These are phyloP conservation scores for Fusarium papillatum DNA, from an alignment of 2,329 filamentous ascomycete species.

Conservation along the genomic window DNA sequence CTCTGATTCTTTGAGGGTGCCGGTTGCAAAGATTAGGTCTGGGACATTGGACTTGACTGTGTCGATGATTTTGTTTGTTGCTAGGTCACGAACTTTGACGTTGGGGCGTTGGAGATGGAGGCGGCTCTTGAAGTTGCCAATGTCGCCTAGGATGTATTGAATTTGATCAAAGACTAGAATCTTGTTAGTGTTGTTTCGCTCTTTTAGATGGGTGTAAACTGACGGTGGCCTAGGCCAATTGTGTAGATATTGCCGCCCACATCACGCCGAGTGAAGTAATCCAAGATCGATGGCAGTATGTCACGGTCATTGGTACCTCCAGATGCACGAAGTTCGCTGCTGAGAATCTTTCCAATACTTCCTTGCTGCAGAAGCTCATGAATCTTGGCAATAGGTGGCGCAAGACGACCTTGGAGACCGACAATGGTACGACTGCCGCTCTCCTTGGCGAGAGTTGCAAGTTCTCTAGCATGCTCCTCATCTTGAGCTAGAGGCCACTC, in stretches of 20 bases:
- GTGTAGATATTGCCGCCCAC: constrained; percentile 61
- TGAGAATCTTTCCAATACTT: constrained; percentile 65
- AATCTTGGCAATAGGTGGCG: constrained; percentile 59
- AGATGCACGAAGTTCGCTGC: constrained; percentile 58
- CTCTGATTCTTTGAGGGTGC: constrained; percentile 48
- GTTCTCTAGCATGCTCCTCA: constrained; percentile 53
- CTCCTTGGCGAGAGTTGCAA: constrained; percentile 52
- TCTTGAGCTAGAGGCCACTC: constrained; percentile 71
- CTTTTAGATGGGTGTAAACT: constrained; percentile 26
- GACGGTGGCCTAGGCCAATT: constrained; percentile 58
- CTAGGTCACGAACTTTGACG: constrained; percentile 50
- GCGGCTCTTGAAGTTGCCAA: constrained; percentile 52
- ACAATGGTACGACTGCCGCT: constrained; percentile 58
- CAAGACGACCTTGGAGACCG: constrained; percentile 63
- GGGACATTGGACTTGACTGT: constrained; percentile 57
- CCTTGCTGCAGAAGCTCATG: constrained; percentile 59
- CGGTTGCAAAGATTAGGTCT: constrained; percentile 56
- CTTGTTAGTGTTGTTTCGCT: neutral
- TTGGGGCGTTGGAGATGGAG: constrained; percentile 61
- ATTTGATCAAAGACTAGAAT: constrained; percentile 59
- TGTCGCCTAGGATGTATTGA: constrained; percentile 60
- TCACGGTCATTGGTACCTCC: constrained; percentile 53
- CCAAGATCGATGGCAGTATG: constrained; percentile 48
- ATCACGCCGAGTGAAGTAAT: constrained; percentile 63
- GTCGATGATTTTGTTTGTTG: constrained; percentile 47